Evolutionary conservation across 2,329 filamentous ascomycete genomes (phyloP).

Genomic region (Thelonectria olida): DNA sequence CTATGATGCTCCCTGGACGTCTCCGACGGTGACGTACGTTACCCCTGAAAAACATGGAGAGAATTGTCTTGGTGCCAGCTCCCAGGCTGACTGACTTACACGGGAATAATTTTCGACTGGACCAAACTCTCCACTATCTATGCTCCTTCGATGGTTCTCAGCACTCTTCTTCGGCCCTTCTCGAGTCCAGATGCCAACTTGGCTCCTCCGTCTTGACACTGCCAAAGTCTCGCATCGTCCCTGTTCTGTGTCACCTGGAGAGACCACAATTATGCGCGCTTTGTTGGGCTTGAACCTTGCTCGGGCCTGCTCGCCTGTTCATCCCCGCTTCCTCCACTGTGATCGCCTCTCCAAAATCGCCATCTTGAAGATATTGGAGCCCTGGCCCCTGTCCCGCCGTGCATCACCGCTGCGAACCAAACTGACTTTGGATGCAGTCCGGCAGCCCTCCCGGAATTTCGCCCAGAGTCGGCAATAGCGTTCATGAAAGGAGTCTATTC

Average conservation of each 20-base stretch:
- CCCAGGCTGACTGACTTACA: no score
- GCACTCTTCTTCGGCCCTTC: slow-evolving; percentile 24
- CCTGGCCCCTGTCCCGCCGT: slow-evolving; percentile 6
- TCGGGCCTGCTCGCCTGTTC: neutral
- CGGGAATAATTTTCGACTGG: no score
- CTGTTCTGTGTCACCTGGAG: no score
- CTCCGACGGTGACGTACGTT: neutral
- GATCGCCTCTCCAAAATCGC: slow-evolving; percentile 26
- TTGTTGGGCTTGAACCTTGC: no score
- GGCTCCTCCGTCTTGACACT: no score
- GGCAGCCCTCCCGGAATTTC: slow-evolving; percentile 22
- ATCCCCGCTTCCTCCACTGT: slow-evolving; percentile 17
- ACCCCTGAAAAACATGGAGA: slow-evolving; percentile 1
- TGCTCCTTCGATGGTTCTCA: no score
- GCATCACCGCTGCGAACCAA: slow-evolving; percentile 13
- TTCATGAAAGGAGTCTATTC: slow-evolving; percentile 29
- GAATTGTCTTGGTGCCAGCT: no score
- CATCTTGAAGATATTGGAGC: slow-evolving; percentile 20
- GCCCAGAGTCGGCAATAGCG: slow-evolving; percentile 28
- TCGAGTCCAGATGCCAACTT: slow-evolving; percentile 8
- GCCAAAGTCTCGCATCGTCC: neutral
- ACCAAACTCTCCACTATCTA: neutral
- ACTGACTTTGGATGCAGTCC: slow-evolving; percentile 24
- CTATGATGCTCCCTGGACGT: neutral
- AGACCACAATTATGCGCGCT: no score